phyloP scores from a whole-genome alignment of 2,329 filamentous ascomycete genomes.

The Macrophomina tecta region DNA sequence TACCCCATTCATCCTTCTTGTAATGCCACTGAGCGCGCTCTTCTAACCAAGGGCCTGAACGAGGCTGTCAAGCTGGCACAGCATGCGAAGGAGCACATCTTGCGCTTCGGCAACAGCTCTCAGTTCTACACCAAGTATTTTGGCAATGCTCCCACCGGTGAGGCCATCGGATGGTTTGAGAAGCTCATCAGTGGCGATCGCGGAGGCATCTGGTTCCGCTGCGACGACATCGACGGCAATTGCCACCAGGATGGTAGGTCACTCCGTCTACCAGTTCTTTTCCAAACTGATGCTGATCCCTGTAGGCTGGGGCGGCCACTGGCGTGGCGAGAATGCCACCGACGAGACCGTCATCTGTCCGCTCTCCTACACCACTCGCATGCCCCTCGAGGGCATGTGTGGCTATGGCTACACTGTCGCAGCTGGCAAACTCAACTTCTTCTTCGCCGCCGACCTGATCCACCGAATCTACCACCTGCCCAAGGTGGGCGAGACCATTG shows the following conservation, averaged over 20 bases:
- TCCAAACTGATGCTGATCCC: not conserved
- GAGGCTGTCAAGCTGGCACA: constrained; percentile 64
- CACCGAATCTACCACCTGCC: constrained; percentile 71
- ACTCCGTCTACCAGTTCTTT: not conserved
- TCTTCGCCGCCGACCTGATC: constrained; percentile 70
- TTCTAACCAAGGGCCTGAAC: constrained; percentile 62
- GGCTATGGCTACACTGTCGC: constrained; percentile 68
- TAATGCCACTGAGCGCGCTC: constrained; percentile 65
- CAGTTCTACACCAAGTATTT: constrained; percentile 71
- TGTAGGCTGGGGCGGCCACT: constrained; percentile 70
- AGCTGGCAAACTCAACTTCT: constrained; percentile 62
- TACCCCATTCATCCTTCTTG: constrained; percentile 69
- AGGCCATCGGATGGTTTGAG: constrained; percentile 67
- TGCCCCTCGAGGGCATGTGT: constrained; percentile 65
- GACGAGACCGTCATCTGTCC: constrained; percentile 73
- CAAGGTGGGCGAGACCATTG: constrained; percentile 62
- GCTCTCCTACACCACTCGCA: constrained; percentile 64
- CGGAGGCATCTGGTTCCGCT: constrained; percentile 65
- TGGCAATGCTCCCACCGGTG: constrained; percentile 63
- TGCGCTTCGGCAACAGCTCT: constrained; percentile 63
- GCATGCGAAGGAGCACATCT: constrained; percentile 68
- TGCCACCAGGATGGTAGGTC: constrained; percentile 51
- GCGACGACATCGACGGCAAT: constrained; percentile 71
- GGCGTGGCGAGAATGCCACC: constrained; percentile 69
- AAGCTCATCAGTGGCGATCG: constrained; percentile 65